Conservation (phyloP, 2,329 filamentous ascomycete species). For the Apiospora sp. region DNA sequence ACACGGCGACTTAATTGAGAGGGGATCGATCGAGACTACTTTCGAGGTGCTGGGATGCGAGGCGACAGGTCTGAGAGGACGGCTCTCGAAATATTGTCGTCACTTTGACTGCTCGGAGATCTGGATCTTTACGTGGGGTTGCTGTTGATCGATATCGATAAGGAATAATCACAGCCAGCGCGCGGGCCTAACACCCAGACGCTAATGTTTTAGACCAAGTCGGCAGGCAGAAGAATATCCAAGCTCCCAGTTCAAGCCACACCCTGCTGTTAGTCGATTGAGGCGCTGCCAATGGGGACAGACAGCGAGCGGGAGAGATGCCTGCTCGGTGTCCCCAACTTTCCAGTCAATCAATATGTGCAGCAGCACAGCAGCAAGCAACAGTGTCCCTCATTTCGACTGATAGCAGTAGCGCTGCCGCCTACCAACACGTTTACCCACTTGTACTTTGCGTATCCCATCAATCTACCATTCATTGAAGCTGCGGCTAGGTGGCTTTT, state of each 20-base stretch:
- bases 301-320: background rate
- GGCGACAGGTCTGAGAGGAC: background rate
- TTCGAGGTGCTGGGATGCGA: background rate
- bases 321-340: background rate
- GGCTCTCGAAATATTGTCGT: background rate
- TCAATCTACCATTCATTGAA: slow-evolving; percentile 6
- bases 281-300: slow-evolving; percentile 1
- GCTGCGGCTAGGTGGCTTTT: slow-evolving; percentile 21
- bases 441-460: slow-evolving; percentile 1
- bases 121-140: slow-evolving; percentile 16
- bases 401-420: slow-evolving; percentile 5
- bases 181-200: background rate
- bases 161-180: background rate
- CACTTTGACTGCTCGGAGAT: slow-evolving; percentile 13
- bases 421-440: slow-evolving; percentile 16
- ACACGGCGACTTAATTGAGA: background rate
- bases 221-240: background rate
- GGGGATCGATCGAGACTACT: background rate
- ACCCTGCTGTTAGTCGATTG: background rate
- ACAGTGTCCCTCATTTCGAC: slow-evolving; percentile 1
- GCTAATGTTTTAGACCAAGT: background rate
- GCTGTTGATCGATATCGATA: slow-evolving; percentile 6
- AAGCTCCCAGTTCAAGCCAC: slow-evolving; percentile 7
- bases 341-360: background rate
- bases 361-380: background rate